These are phyloP conservation scores for Phytophthora fragariaefolia DNA, from an alignment of 352 stramenopile genomes.

Conservation along the genomic window DNA sequence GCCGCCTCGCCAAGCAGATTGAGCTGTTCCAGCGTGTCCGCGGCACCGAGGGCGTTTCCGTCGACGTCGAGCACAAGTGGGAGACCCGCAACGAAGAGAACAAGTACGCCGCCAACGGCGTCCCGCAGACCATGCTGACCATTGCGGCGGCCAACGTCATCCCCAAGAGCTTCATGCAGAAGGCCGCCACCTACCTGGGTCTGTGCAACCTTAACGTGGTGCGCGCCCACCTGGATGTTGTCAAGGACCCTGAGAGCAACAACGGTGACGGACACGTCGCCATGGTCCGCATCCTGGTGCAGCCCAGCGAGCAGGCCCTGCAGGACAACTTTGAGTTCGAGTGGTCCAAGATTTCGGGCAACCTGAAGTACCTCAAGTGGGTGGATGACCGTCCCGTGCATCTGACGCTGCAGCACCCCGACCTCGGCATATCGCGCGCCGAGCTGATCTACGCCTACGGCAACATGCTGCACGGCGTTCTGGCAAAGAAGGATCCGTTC, in stretches of 20 bases:
- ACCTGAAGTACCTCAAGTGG: constrained; percentile 92
- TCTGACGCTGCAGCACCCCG: constrained; percentile 87
- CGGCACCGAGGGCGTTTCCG: constrained; percentile 74
- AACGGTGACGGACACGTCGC: constrained; percentile 70
- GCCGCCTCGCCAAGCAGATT: constrained; percentile 76
- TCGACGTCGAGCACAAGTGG: constrained; percentile 87
- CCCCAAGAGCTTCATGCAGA: constrained; percentile 83
- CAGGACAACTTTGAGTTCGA: constrained; percentile 65
- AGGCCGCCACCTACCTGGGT: constrained; percentile 88
- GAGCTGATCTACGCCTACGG: constrained; percentile 97
- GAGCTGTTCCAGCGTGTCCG: constrained; percentile 68
- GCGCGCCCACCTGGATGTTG: constrained; percentile 95
- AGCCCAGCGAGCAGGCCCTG: constrained; percentile 63
- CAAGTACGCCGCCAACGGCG: constrained; percentile 61
- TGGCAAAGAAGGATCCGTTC: constrained; percentile 94
- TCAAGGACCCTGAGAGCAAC: constrained; percentile 80
- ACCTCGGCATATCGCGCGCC: constrained; percentile 90
- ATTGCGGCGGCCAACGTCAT: constrained; percentile 86
- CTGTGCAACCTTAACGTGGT: constrained; percentile 95
- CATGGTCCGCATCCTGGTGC: constrained; percentile 86
- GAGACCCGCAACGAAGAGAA: constrained; percentile 84
- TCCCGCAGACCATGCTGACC: constrained; percentile 86
- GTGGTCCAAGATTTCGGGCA: constrained; percentile 82
- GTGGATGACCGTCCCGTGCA: constrained; percentile 80
- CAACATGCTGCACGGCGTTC: constrained; percentile 95